Evolutionary conservation across 78 protist species (phyloP).

Genomic region (Polysphondylium violaceum): DNA sequence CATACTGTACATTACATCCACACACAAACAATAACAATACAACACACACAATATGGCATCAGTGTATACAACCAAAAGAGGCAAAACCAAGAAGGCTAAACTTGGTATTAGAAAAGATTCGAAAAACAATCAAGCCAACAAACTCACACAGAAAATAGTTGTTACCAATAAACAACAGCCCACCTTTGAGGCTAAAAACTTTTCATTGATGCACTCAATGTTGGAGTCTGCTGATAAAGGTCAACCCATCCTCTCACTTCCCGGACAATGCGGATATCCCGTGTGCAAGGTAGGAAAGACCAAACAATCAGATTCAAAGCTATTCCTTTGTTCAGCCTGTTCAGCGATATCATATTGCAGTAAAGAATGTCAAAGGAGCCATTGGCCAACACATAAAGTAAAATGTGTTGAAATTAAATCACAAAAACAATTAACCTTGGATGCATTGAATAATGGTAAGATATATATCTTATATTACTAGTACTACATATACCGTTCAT

Average conservation of each 20-base stretch:
- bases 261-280: not conserved
- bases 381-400: constrained; percentile 51
- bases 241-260: not conserved
- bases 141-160: constrained; percentile 4
- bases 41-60: constrained; percentile 58
- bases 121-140: constrained; percentile 57
- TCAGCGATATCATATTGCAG: constrained; percentile 31
- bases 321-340: constrained; percentile 31
- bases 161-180: not conserved
- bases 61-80: constrained; percentile 76
- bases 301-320: not conserved
- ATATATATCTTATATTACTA: not conserved
- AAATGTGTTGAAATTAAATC: constrained; percentile 20
- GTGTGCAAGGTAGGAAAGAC: not conserved
- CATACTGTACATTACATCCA: too few relatives aligned
- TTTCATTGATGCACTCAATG: not conserved
- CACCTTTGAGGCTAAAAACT: constrained; percentile 20
- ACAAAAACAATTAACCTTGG: not conserved
- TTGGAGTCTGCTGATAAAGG: not conserved
- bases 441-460: not conserved
- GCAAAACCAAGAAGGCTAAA: constrained; percentile 64
- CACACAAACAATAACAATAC: too few relatives aligned
- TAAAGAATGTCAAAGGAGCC: constrained; percentile 44
- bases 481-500: not conserved
- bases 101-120: constrained; percentile 69